Conservation (phyloP, 164 flowering plant species). For the Annona cherimola region DNA sequence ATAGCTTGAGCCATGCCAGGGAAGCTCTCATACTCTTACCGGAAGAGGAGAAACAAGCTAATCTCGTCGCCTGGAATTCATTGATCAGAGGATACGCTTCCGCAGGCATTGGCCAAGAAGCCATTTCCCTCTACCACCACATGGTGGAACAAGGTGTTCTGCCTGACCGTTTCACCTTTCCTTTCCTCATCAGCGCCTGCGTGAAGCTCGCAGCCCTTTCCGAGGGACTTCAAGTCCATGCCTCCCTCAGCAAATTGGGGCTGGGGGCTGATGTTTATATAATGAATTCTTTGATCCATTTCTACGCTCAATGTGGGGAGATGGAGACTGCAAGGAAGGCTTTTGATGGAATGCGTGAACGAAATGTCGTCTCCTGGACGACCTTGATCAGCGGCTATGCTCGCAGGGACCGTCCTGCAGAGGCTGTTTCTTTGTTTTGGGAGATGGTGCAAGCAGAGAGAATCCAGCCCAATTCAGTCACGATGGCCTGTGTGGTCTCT, state of each 20-base stretch:
- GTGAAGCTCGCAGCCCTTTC: conserved; percentile 24
- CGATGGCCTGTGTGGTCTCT: conserved; percentile 53
- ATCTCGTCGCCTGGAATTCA: conserved; percentile 40
- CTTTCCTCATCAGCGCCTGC: conserved; percentile 46
- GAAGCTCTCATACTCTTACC: conserved; percentile 30
- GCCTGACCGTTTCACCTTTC: conserved; percentile 48
- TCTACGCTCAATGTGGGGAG: conserved; percentile 46
- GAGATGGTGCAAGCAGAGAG: conserved; percentile 37
- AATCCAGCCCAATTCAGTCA: conserved; percentile 41
- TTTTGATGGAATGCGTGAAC: conserved; percentile 50
- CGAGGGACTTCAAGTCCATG: conserved; percentile 53
- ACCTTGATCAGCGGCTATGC: conserved; percentile 53
- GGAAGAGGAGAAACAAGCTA: conserved; percentile 6
- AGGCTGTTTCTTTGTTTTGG: conserved; percentile 53
- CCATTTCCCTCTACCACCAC: conserved; percentile 30
- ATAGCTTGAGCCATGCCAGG: conserved; percentile 41
- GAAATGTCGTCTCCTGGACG: conserved; percentile 69
- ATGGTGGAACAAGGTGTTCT: conserved; percentile 30
- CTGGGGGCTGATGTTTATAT: conserved; percentile 34
- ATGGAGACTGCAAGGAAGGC: conserved; percentile 28
- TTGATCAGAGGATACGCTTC: conserved; percentile 48
- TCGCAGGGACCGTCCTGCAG: conserved; percentile 20
- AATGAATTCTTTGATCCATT: conserved; percentile 47
- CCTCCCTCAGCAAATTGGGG: conserved; percentile 38
- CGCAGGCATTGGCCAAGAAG: conserved; percentile 35